Conservation (phyloP, 208 protist species). For the Entamoeba dispar region DNA sequence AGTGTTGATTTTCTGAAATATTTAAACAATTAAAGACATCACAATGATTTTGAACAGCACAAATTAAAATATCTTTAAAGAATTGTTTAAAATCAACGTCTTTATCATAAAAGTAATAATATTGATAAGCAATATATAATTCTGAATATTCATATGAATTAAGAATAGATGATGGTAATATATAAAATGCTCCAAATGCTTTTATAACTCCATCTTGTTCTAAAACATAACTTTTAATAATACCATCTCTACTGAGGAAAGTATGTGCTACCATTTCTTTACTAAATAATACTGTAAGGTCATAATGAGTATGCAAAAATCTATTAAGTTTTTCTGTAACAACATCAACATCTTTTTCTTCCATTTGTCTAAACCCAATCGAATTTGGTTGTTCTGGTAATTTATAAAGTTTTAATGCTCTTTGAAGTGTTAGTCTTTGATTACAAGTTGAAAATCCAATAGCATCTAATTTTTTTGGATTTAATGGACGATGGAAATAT, state of each 20-base stretch:
- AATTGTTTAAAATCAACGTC: not conserved
- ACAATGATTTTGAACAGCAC: not conserved
- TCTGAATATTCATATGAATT: not conserved
- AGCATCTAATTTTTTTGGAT: conserved; percentile 5
- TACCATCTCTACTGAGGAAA: not conserved
- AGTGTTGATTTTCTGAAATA: not conserved
- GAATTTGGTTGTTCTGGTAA: not conserved
- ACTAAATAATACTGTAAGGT: not conserved
- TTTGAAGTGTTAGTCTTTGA: not conserved
- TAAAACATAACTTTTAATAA: not conserved
- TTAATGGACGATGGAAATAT: conserved; percentile 17
- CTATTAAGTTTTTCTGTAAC: not conserved
- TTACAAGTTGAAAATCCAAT: not conserved
- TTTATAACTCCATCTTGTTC: not conserved
- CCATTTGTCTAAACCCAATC: not conserved
- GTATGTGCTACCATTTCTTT: not conserved
- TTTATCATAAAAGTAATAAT: not conserved
- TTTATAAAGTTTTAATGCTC: not conserved
- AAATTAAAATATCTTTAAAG: not conserved
- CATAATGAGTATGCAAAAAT: not conserved
- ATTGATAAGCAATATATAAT: not conserved
- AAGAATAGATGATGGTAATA: not conserved
- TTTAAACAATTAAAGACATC: not conserved
- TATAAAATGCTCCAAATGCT: not conserved
- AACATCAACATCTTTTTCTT: not conserved